Percentiles rank a stretch among this genome's conserved stretches.
These are phyloP conservation scores for Chrysopogon serrulatus DNA, from an alignment of 176 grass and related monocot species.

Conservation along the genomic window DNA sequence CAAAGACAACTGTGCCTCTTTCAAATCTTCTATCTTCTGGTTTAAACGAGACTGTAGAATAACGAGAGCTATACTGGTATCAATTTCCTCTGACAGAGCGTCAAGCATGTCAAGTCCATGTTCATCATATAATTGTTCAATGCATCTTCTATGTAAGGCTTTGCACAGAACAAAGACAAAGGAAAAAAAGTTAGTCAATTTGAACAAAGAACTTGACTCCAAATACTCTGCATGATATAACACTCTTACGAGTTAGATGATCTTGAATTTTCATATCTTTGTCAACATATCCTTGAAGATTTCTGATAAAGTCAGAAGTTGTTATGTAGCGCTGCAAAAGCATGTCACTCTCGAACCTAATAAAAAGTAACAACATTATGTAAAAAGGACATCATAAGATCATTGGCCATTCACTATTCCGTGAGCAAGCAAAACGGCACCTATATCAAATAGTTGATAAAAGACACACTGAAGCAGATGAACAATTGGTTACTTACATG, in stretches of 20 bases:
- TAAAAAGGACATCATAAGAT: background rate
- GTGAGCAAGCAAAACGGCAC: background rate
- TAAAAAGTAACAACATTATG: background rate
- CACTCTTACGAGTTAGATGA: slow-evolving; percentile 42
- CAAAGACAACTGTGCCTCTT: background rate
- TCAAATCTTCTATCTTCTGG: slow-evolving; percentile 28
- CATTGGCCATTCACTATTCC: background rate
- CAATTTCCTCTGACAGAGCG: slow-evolving; percentile 2
- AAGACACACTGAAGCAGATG: background rate
- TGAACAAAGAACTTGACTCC: background rate
- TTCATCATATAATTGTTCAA: slow-evolving; percentile 45
- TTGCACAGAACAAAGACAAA: background rate
- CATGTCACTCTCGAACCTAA: slow-evolving; percentile 51
- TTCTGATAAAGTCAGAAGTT: slow-evolving; percentile 19
- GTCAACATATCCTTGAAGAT: slow-evolving; percentile 13
- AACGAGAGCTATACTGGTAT: slow-evolving; percentile 15
- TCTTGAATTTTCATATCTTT: slow-evolving; percentile 9
- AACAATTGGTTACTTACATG: slow-evolving; percentile 23
- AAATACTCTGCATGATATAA: background rate
- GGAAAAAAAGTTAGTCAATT: background rate
- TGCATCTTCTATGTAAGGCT: slow-evolving; percentile 50
- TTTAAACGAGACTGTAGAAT: slow-evolving; percentile 49
- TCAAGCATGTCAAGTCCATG: slow-evolving; percentile 34
- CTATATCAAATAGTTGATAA: background rate
- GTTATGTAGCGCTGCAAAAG: slow-evolving; percentile 19